Evolutionary conservation across 1,284 basidiomycete species (phyloP), one percentile per base, ranked within the genome.

Genomic region (Moniliophthora roreri): DNA sequence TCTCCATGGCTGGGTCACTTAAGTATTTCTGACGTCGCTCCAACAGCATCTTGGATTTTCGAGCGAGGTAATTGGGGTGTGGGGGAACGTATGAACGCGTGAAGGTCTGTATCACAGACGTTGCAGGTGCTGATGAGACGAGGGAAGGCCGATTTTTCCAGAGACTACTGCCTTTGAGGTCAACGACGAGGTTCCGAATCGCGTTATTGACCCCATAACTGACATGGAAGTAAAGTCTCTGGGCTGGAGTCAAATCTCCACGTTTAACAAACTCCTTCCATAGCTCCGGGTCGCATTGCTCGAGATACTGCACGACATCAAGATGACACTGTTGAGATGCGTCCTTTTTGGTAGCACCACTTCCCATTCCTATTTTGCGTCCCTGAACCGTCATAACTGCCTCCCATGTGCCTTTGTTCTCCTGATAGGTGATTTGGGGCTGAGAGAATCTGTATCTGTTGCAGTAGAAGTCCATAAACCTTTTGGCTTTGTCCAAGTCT

Each of bases 401-500:
- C 60, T 93, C 85, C 91, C 95, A 97, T 9, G 60, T 48, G 8
- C 58, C 57, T 52, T 55, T 54, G 55, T 58, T 48, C 68, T 68
- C 59, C 41, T 75, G 68, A 59, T 82, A 89, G 15, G 79, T 74
- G 54, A 98, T 73, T 48, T 94, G 91, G 1, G 95, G 93, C 60
- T 84, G 85, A n/a, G 80, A 78, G 62, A 95, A 95, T 34, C 77
- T 76, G 68, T 88, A 97, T 37, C 85, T 79, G 40, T 85, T 82
- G 68, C 94, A 97, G 67, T 98, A 98, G 66, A 91, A 98, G 61
- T 95, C 94, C 87, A 98, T 95, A 72, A 98, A 98, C 59, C 84
- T 85, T 51, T 89, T 84, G 0, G 94, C 93, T 46, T 82, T 81
- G 54, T 95, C 91, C 46, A 88, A 86, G 6, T 74, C 76, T 59